phyloP scores from a whole-genome alignment of 129 eudicot genomes.

The Apium graveolens region DNA sequence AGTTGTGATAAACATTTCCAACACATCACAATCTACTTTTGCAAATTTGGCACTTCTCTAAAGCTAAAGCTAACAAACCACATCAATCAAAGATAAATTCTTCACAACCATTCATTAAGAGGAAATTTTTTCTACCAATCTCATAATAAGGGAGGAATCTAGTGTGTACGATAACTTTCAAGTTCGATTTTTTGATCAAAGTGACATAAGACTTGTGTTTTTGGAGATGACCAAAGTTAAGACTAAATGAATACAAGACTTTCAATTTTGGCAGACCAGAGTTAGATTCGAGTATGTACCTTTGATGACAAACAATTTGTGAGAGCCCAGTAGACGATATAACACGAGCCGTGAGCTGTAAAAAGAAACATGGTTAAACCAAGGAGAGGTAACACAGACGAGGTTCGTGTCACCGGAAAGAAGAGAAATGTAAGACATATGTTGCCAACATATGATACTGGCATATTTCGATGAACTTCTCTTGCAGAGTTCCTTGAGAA shows the following conservation, averaged over 20 bases:
- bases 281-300: conserved; percentile 30
- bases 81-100: background rate
- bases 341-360: conserved; percentile 73
- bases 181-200: background rate
- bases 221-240: background rate
- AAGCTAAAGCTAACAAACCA: background rate
- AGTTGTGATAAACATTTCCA: background rate
- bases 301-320: conserved; percentile 38
- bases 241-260: background rate
- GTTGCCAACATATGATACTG: conserved; percentile 34
- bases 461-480: background rate
- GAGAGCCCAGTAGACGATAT: conserved; percentile 52
- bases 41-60: background rate
- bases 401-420: conserved; percentile 81
- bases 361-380: conserved; percentile 66
- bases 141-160: background rate
- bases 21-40: background rate
- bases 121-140: background rate
- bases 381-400: conserved; percentile 54
- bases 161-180: background rate
- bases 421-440: conserved; percentile 57
- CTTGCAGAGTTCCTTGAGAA: no score
- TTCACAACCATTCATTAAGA: background rate
- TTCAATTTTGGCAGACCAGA: background rate
- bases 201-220: background rate